phyloP scores from a whole-genome alignment of 768 basidiomycete species.

The Suillus americanus region DNA sequence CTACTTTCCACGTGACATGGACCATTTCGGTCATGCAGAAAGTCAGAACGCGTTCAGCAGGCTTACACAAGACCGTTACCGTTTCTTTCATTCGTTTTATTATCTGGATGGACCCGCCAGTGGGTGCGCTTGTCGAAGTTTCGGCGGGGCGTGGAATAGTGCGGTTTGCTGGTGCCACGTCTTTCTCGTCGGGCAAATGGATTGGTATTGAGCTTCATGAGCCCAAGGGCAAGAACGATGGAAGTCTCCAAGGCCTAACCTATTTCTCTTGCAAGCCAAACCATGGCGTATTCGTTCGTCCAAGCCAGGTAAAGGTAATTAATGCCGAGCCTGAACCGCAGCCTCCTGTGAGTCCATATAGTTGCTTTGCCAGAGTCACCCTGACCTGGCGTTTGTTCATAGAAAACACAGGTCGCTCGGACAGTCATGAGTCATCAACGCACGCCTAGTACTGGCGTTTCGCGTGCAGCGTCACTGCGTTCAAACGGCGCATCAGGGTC shows the following conservation, averaged over 20 bases:
- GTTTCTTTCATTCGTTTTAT: background rate
- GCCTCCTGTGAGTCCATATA: conserved; percentile 18
- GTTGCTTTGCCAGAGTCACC: background rate
- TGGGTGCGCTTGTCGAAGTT: conserved; percentile 80
- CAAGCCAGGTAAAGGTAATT: conserved; percentile 76
- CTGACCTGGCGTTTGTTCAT: conserved; percentile 6
- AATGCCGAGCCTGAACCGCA: conserved; percentile 32
- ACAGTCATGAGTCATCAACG: conserved; percentile 55
- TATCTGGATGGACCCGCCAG: conserved; percentile 38
- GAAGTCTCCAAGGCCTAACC: conserved; percentile 69
- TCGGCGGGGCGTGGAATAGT: conserved; percentile 81
- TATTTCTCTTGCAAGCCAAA: conserved; percentile 82
- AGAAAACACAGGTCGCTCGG: conserved; percentile 31
- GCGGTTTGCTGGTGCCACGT: conserved; percentile 81
- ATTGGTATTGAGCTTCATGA: conserved; percentile 88
- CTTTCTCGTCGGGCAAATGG: conserved; percentile 91
- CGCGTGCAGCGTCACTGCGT: conserved; percentile 42
- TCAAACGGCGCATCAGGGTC: conserved; percentile 37
- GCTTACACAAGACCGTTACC: background rate
- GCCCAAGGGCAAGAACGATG: conserved; percentile 93
- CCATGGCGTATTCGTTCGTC: conserved; percentile 88
- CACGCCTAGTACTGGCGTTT: conserved; percentile 49
- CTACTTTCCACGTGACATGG: background rate
- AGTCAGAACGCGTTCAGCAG: background rate
- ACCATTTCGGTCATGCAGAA: background rate